Evolutionary conservation across 1,284 basidiomycete species (phyloP), one percentile per base, ranked within the genome.

Genomic region (Trametes sp.): DNA sequence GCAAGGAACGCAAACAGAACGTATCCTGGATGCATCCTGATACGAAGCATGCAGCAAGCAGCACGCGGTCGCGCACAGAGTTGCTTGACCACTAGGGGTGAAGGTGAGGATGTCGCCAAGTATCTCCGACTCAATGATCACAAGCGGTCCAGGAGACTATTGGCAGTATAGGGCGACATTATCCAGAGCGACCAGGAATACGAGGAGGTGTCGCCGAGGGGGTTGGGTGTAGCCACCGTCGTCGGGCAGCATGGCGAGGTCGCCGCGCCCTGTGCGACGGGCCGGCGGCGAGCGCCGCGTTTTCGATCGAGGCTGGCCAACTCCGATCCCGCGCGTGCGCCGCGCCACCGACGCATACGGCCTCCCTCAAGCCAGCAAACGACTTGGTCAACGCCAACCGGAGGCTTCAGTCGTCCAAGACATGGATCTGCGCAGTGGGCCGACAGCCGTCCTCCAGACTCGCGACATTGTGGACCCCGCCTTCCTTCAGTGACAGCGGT

Each of bases 271-370:
- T 11, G 26, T 48, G 33, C 33, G 54, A 29, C 44, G 54, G 54
- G 44, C 54, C 54, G 54, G 44, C 44, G 33, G 54, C 52, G 44
- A 35, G 54, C 44, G 54, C 41, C 29, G 38, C 28, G 51, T 5
- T 54, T 9, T 21, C 44, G 44, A 48, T 56, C 44, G 54, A 45
- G 53, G n/a, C 53, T 54, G 53, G 42, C 24, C 51, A 41, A 54
- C 52, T 54, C 52, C 53, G 53, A 33, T 54, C 52, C 38, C 44
- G 52, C 52, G 52, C 24, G 44, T 36, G 54, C 11, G n/a, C 24
- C n/a, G 24, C 23, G 33, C 24, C 16, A 26, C 33, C 51, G 13
- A 21, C 35, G 50, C 33, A 35, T 33, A 26, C 31, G 26, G n/a
- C 31, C 49, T 21, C 16, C 10, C 13, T 21, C 29, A 9, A 14